Evolutionary conservation across 345 rosid species (phyloP), one percentile per base, ranked within the genome.

Genomic region (Euphorbia pulcherrima): DNA sequence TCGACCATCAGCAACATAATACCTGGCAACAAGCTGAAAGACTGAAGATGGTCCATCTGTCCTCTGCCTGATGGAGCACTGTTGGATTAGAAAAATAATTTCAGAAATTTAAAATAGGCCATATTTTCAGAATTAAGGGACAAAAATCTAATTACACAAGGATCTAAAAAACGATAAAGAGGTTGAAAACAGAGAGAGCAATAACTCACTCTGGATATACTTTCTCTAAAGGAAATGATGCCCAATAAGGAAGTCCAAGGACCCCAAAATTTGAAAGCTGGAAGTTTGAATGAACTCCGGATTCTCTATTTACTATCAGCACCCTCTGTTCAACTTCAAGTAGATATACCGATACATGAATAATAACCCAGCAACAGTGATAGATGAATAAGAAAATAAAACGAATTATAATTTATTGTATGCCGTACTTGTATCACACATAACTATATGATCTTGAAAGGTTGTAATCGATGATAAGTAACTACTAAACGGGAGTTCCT

Each of bases 241-340:
- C 56, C 99, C 99, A 89, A 72, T 89, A 94, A 33, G 99, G 96
- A 60, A 94, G 80, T 72, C 97, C 97, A 74, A 94, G 92, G 64
- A 80, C 70, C 71, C 87, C 87, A 65, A 85, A 83, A 73, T 91
- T 91, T 41, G 95, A 86, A 69, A 91, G 83, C 72, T 78, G 79
- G 68, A 88, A 68, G 68, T 74, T 82, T 71, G 93, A 89, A 78
- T 72, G 59, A 58, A 79, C 80, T 73, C 92, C 83, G 63, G 96
- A 82, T 62, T 86, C 86, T 77, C 77, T 76, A 72, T 75, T 61
- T 51, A 88, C 72, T 81, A 79, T 89, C 81, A 87, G 67, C 71
- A 94, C 80, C 68, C 83, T 85, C 80, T 89, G 95, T 67, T 90
- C 85, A 84, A 80, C 99, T 94, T 77, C 59, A 77, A 64, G 48